Conservation (phyloP, 306 rosid species). For the Casuarina equisetifolia region DNA sequence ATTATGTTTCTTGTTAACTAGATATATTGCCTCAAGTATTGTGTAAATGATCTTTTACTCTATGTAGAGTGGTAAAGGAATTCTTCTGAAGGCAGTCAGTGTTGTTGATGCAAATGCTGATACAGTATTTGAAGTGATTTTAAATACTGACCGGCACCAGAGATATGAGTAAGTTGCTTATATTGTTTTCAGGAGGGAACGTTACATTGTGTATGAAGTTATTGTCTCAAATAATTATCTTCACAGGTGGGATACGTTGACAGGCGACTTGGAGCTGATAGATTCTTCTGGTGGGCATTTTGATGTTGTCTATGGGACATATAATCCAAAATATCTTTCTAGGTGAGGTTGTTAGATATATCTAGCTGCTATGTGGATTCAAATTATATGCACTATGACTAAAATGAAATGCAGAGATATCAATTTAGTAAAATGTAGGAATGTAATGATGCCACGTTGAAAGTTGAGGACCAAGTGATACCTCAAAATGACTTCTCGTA, state of each 20-base stretch:
- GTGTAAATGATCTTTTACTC: conserved; percentile 27
- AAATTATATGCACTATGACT: neutral
- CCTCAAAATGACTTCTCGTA: neutral
- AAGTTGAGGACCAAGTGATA: neutral
- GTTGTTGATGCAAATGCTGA: conserved; percentile 82
- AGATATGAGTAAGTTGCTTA: conserved; percentile 81
- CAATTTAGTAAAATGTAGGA: neutral
- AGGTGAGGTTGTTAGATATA: conserved; percentile 53
- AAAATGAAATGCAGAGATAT: neutral
- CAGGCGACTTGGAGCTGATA: conserved; percentile 80
- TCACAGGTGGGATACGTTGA: conserved; percentile 96
- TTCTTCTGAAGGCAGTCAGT: conserved; percentile 80
- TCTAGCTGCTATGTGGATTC: neutral
- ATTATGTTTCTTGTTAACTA: conserved; percentile 13
- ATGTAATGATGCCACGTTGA: neutral
- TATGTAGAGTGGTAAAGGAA: conserved; percentile 75
- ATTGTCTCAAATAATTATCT: conserved; percentile 22
- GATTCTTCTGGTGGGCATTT: conserved; percentile 79
- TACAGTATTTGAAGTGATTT: conserved; percentile 69
- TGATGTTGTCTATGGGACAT: conserved; percentile 85
- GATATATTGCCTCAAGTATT: conserved; percentile 19
- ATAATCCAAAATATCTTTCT: conserved; percentile 77
- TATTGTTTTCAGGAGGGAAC: conserved; percentile 2
- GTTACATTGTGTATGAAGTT: neutral
- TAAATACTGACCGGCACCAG: conserved; percentile 61